A percentile compares a stretch with the other conserved stretches of the same genome.
Evolutionary conservation across 208 protist species (phyloP).

Genomic region (Acanthamoeba pearcei): DNA sequence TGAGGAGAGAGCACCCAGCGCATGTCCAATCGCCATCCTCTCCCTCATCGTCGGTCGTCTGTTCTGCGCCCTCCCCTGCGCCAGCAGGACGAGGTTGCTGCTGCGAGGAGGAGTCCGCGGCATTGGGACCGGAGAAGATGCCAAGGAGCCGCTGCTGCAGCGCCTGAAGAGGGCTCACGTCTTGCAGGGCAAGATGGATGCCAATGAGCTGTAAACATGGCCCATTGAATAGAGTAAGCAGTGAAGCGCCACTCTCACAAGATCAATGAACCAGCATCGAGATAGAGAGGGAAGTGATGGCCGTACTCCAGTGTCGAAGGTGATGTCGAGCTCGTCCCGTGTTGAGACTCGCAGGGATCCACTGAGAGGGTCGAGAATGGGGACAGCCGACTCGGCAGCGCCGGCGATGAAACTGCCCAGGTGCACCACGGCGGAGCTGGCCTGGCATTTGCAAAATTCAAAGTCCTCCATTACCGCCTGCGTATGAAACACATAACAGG

Average conservation of each 20-base stretch:
- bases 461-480: constrained; percentile 14
- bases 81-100: background rate
- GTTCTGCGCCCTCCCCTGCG: background rate
- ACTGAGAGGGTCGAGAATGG: constrained; percentile 17
- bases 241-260: background rate
- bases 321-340: background rate
- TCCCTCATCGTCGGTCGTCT: background rate
- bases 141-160: constrained; percentile 11
- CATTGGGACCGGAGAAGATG: background rate
- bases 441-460: constrained; percentile 15
- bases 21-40: background rate
- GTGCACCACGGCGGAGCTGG: background rate
- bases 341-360: background rate
- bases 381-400: background rate
- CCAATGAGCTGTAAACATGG: background rate
- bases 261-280: background rate
- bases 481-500: background rate
- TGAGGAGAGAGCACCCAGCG: background rate
- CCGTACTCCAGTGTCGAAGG: constrained; percentile 13
- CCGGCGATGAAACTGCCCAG: background rate
- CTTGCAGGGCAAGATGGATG: background rate
- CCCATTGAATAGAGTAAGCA: background rate
- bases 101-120: background rate
- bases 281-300: background rate
- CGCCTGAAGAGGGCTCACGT: background rate